Base-by-base conservation (phyloP, 352 stramenopile genomes). In the Pythium coloratum region DNA sequence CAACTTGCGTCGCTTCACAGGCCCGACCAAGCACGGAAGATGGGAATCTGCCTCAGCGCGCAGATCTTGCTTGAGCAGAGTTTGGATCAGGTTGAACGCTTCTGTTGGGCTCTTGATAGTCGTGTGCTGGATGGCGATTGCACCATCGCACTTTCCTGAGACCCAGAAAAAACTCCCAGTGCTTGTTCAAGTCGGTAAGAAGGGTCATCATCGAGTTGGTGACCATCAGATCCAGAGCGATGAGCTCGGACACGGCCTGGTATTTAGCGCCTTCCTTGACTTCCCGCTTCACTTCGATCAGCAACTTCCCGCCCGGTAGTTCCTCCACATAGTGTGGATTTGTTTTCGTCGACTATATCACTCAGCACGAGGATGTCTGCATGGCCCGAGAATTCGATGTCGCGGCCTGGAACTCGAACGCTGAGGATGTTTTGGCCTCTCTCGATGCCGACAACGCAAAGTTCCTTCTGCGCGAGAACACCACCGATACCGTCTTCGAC, bases 341-440 rank as follows among this genome's bases (percentile, higher is more conserved):
- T 14, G 58, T 64, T 6, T 13, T 66, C 32, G 34, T 65, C 44
- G 14, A 61, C 71, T 10, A 67, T 8, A 67, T 75, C 59, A 70
- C 72, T 76, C 58, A 83, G 63, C 49, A 86, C 46, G 66, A 86
- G 62, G 3, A 86, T 20, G 70, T 86, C 71, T 3, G 76, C 76
- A 8, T 69, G 71, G 59, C 73, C 78, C 74, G 28, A 16, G 59
- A 82, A 62, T 26, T 77, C 55, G 68, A 84, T 76, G 10, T 73
- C 32, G 49, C 30, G 55, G 70, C 57, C 73, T 71, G 69, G 66
- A 18, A 82, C 38, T 53, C 13, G 14, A 72, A 72, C 73, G 38
- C 0, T 70, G 36, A 86, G 71, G 14, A 86, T 66, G 10, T 79
- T 36, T 42, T 53, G 38, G 13, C 14, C 59, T 51, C 62, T 75